Percentiles rank a stretch among this genome's conserved stretches.
Conservation (phyloP, 2,329 filamentous ascomycete genomes). For the Chaetomium sp. region DNA sequence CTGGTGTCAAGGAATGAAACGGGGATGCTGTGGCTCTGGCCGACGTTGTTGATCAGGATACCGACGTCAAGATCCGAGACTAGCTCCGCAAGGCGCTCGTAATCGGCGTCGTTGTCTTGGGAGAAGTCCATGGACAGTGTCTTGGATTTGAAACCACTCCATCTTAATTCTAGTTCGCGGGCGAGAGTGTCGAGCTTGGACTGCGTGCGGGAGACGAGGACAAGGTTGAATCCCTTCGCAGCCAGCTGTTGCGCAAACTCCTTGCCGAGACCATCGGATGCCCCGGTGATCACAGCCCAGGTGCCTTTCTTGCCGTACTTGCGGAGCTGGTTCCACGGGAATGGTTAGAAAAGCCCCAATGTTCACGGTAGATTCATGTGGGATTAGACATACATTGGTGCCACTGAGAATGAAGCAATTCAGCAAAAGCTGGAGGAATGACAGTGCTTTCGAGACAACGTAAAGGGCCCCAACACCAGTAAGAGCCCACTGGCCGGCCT, state of each 20-base stretch:
- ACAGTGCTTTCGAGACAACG: conserved; percentile 49
- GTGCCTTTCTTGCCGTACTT: conserved; percentile 87
- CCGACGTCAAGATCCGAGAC: conserved; percentile 71
- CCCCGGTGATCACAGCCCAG: conserved; percentile 92
- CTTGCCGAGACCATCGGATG: conserved; percentile 93
- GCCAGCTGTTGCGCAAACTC: conserved; percentile 91
- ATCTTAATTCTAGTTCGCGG: conserved; percentile 65
- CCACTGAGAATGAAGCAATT: conserved; percentile 63
- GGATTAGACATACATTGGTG: conserved; percentile 45
- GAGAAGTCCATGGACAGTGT: conserved; percentile 88
- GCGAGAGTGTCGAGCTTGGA: conserved; percentile 79
- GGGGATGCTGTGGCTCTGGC: conserved; percentile 87
- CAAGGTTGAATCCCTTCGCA: conserved; percentile 83
- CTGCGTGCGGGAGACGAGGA: conserved; percentile 92
- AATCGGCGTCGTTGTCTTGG: conserved; percentile 71
- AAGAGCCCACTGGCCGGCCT: conserved; percentile 40
- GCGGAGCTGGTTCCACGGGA: conserved; percentile 54
- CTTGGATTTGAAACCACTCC: conserved; percentile 63
- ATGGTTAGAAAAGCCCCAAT: conserved; percentile 15
- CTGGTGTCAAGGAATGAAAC: conserved; percentile 79
- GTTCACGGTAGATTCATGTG: no score
- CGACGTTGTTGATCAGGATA: conserved; percentile 94
- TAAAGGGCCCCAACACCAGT: conserved; percentile 54
- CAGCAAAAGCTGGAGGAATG: conserved; percentile 55
- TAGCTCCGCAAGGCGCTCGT: conserved; percentile 61